phyloP scores from a whole-genome alignment of 1,284 basidiomycete genomes.

The Tilletia indica region DNA sequence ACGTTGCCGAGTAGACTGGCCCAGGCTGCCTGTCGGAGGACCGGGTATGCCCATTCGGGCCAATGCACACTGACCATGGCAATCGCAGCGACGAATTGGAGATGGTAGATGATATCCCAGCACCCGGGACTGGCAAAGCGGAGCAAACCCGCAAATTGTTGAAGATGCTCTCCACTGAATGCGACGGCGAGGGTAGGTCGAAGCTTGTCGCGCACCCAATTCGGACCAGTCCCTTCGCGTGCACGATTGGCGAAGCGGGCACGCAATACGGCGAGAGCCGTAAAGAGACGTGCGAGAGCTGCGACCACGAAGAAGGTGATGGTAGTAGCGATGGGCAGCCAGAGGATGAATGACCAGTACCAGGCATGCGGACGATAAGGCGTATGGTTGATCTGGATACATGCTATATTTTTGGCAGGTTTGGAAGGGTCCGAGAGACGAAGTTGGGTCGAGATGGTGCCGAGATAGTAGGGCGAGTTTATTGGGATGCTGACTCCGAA shows the following conservation, averaged over 20 bases:
- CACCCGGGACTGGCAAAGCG: conserved; percentile 89
- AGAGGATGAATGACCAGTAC: conserved; percentile 74
- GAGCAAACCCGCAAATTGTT: conserved; percentile 78
- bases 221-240: conserved; percentile 43
- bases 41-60: conserved; percentile 80
- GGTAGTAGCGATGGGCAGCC: conserved; percentile 73
- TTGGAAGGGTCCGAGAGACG: conserved; percentile 78
- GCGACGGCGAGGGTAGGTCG: conserved; percentile 66
- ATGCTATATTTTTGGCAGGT: conserved; percentile 70
- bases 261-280: conserved; percentile 33
- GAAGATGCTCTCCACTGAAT: conserved; percentile 83
- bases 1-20: conserved; percentile 55
- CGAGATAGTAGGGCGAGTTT: conserved; percentile 68
- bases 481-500: conserved; percentile 76
- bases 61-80: conserved; percentile 91
- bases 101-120: conserved; percentile 86
- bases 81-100: conserved; percentile 72
- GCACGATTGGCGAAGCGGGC: conserved; percentile 43
- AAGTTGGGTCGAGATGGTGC: conserved; percentile 78
- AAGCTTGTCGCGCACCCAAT: conserved; percentile 41
- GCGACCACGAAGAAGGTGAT: conserved; percentile 78
- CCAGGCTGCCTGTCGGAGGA: conserved; percentile 49
- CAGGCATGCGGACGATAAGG: conserved; percentile 70
- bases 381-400: conserved; percentile 75
- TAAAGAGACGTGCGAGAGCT: conserved; percentile 67